phyloP scores from a whole-genome alignment of 2,329 filamentous ascomycete species.

The Rutstroemia sp. region DNA sequence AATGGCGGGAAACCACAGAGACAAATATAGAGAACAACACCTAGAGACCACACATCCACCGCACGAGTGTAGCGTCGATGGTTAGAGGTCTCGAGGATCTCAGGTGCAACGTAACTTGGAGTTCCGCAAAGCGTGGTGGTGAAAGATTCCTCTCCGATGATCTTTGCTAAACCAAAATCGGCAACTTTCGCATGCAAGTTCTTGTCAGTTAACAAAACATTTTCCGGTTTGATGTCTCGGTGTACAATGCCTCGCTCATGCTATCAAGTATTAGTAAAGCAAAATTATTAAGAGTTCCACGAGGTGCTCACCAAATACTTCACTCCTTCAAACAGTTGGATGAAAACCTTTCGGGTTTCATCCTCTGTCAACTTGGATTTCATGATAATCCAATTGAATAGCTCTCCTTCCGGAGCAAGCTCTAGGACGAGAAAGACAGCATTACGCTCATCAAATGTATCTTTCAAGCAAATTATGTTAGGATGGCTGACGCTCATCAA shows the following conservation, averaged over 20 bases:
- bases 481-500: slow-evolving; percentile 96
- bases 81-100: slow-evolving; percentile 78
- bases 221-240: slow-evolving; percentile 63
- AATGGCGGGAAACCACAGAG: slow-evolving; percentile 96
- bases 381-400: slow-evolving; percentile 92
- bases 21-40: slow-evolving; percentile 97
- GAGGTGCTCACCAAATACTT: slow-evolving; percentile 74
- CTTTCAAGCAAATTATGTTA: slow-evolving; percentile 86
- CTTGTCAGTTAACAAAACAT: slow-evolving; percentile 77
- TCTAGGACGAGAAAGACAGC: slow-evolving; percentile 90
- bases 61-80: slow-evolving; percentile 88
- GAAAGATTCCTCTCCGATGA: slow-evolving; percentile 97
- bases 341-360: slow-evolving; percentile 80
- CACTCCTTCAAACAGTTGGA: slow-evolving; percentile 85
- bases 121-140: slow-evolving; percentile 94
- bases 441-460: slow-evolving; percentile 87
- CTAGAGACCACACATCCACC: slow-evolving; percentile 93
- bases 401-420: slow-evolving; percentile 82
- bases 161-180: slow-evolving; percentile 95
- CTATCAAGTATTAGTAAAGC: slow-evolving; percentile 41
- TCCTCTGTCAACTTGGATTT: slow-evolving; percentile 81
- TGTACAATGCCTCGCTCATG: slow-evolving; percentile 97
- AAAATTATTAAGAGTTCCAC: neutral
- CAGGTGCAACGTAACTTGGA: slow-evolving; percentile 94
- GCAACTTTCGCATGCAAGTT: slow-evolving; percentile 83